Evolutionary conservation across 2,329 filamentous ascomycete genomes (phyloP).

Genomic region (Anthostomella pinea): DNA sequence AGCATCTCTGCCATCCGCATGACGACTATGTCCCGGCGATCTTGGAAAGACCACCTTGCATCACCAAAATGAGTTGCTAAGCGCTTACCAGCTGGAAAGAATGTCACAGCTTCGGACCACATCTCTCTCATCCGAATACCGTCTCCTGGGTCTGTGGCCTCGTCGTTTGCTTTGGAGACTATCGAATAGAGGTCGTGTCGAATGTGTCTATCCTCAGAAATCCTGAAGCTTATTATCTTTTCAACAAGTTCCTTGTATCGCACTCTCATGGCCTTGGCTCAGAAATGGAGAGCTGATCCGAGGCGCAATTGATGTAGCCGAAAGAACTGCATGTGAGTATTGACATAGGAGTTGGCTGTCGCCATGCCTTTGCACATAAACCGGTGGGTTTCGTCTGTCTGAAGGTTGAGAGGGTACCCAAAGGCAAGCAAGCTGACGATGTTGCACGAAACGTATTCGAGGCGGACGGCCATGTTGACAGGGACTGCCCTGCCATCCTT

Average conservation of each 20-base stretch:
- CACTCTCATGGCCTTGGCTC: not conserved
- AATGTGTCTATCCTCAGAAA: not conserved
- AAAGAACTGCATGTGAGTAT: conserved; percentile 3
- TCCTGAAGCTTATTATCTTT: conserved; percentile 1
- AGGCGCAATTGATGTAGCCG: not conserved
- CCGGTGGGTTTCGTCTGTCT: conserved; percentile 2
- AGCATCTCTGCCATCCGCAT: not conserved
- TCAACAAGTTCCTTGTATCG: not conserved
- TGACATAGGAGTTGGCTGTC: not conserved
- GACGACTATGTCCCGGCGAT: not conserved
- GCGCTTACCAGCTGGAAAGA: conserved; percentile 3
- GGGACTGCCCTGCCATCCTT: not conserved
- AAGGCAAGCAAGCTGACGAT: conserved; percentile 5
- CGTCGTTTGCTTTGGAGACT: not conserved
- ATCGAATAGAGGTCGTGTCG: conserved; percentile 5
- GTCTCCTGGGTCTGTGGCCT: not conserved
- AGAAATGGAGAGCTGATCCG: not conserved
- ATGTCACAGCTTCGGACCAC: conserved; percentile 4
- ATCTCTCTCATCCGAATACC: conserved; percentile 1
- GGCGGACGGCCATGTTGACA: not conserved
- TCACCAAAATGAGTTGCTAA: not conserved
- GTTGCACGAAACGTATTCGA: not conserved
- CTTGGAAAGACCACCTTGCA: not conserved
- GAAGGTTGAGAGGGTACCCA: not conserved
- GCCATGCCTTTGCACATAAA: conserved; percentile 3